These are phyloP conservation scores for Cantharellus cinnabarinus DNA, from an alignment of 768 basidiomycete species.

Conservation along the genomic window DNA sequence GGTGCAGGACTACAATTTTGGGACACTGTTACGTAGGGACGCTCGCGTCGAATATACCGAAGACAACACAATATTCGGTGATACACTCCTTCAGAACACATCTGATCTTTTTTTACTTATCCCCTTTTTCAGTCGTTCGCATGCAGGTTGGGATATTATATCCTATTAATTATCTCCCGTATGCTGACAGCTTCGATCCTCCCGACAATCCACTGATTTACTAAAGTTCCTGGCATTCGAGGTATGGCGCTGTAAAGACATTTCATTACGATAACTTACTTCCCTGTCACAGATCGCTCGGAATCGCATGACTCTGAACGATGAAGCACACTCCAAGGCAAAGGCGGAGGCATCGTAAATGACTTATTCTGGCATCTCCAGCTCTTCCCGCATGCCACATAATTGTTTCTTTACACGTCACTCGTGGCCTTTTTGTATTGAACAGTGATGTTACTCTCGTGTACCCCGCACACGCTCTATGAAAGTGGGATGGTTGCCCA, in stretches of 20 bases:
- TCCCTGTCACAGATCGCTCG: conserved; percentile 52
- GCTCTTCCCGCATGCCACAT: too few relatives aligned
- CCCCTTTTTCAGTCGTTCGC: conserved; percentile 30
- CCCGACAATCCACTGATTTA: neutral
- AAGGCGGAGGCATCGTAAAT: neutral
- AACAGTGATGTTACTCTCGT: too few relatives aligned
- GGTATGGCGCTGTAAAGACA: conserved; percentile 21
- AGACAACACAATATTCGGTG: conserved; percentile 87
- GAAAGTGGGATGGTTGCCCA: too few relatives aligned
- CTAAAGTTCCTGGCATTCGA: conserved; percentile 81
- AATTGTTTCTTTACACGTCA: too few relatives aligned
- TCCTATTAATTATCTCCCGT: neutral
- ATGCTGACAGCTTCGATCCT: neutral
- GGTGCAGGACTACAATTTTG: conserved; percentile 90
- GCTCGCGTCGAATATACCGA: conserved; percentile 67
- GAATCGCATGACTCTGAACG: conserved; percentile 80
- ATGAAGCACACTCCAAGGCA: conserved; percentile 37
- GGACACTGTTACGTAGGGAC: conserved; percentile 75
- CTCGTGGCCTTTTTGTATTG: too few relatives aligned
- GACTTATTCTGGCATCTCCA: too few relatives aligned
- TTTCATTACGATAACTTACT: neutral
- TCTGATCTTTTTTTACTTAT: conserved; percentile 9
- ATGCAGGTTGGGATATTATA: conserved; percentile 32
- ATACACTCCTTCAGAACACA: too few relatives aligned
- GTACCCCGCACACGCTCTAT: too few relatives aligned